Percentiles rank a stretch among this genome's conserved stretches.
These are phyloP conservation scores for Diaporthe aspalathi DNA, from an alignment of 2,329 filamentous ascomycete genomes.

Conservation along the genomic window DNA sequence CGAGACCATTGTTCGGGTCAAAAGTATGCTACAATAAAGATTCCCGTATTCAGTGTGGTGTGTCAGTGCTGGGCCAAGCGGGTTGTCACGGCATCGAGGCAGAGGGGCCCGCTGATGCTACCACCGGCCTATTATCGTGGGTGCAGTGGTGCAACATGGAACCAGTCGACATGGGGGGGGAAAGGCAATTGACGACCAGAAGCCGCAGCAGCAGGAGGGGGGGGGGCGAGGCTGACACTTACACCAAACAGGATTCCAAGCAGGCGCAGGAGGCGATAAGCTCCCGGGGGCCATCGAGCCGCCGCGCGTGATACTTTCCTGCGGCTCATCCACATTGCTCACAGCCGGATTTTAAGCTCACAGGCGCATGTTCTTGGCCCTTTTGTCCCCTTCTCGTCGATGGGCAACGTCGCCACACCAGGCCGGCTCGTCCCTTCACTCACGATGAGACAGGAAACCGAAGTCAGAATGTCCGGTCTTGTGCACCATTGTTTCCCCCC, in stretches of 20 bases:
- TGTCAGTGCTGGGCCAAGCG: background rate
- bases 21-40: background rate
- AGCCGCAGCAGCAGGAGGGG: too few species aligned
- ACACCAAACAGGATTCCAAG: background rate
- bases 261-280: constrained; percentile 1
- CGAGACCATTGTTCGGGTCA: background rate
- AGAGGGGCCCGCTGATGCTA: background rate
- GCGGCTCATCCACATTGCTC: constrained; percentile 1
- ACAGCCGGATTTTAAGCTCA: constrained; percentile 16
- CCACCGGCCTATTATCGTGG: background rate
- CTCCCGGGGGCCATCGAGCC: background rate
- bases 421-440: constrained; percentile 1
- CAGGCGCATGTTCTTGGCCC: background rate
- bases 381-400: background rate
- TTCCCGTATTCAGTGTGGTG: background rate
- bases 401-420: background rate
- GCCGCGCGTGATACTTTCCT: constrained; percentile 9
- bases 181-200: constrained; percentile 23
- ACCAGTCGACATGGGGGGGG: too few species aligned
- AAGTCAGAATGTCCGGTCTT: constrained; percentile 11
- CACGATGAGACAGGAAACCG: constrained; percentile 22
- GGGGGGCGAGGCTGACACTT: background rate
- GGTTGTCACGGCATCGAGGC: background rate
- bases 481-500: background rate
- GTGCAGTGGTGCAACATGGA: background rate